Base-by-base conservation (phyloP, 2,329 filamentous ascomycete genomes). In the Ophiostoma novo-ulmi region DNA sequence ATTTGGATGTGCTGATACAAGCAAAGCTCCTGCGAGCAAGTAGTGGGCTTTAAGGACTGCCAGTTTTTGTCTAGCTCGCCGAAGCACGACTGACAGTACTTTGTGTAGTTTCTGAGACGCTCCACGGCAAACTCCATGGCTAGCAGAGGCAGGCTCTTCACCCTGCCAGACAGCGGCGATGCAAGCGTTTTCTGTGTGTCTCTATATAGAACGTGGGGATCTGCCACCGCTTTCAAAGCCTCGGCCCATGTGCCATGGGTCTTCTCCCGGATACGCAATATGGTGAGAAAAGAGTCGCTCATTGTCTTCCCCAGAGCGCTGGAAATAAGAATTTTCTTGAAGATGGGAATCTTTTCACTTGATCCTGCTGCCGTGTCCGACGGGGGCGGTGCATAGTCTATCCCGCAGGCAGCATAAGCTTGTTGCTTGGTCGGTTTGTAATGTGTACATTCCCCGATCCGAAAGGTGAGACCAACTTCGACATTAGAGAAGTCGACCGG, bases 41-140 rank as follows among this genome's bases (percentile, higher is more conserved):
- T 92, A 72, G 91, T 92, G 2, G 91, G 91, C 74, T 91, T 92
- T 72, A 93, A 81, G 1, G 90, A 87, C 75, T 89, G 87, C 52
- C 94, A 88, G 0, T 87, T 85, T 1, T 83, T 84, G 0, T 85
- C 79, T 48, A 92, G 84, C 74, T 85, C 89, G 74, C 86, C 85
- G 78, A 96, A 91, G 76, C 94, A 97, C 35, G 94, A 88, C 70
- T 97, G 85, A 78, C 94, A 97, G 78, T 94, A 97, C 70, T 95
- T 89, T 0, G 91, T 93, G 77, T 92, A 97, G 71, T 88, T 89
- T 8, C 91, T 85, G 72, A 97, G 88, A 75, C 93, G 91, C 1
- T 89, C 88, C 36, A 97, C 81, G 0, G 88, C 84, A 74, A 94
- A 95, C 74, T 96, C 91, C 84, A 92, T 91, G 1, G 85, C 83